phyloP scores from a whole-genome alignment of 148 eudicot genomes.

The Rhododendron simsii region DNA sequence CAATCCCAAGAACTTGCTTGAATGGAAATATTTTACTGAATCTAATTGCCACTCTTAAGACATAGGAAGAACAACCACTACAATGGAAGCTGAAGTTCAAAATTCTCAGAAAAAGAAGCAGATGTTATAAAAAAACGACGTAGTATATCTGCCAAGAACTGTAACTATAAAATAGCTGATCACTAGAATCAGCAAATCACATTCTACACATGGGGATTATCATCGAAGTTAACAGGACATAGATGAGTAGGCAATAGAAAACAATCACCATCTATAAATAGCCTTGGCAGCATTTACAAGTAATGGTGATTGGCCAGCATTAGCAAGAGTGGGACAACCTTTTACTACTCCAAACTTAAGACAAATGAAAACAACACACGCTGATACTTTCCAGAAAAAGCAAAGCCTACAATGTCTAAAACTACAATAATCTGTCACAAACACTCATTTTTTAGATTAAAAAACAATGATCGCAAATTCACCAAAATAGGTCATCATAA shows the following conservation, averaged over 20 bases:
- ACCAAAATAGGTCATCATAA: neutral
- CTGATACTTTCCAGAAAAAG: neutral
- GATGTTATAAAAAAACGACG: neutral
- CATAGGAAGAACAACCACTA: neutral
- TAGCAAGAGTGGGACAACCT: neutral
- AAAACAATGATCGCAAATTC: neutral
- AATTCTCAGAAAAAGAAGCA: neutral
- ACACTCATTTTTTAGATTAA: neutral
- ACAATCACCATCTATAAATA: neutral
- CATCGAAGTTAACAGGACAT: neutral
- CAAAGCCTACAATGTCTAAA: neutral
- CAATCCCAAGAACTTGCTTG: neutral
- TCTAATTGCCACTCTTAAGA: neutral
- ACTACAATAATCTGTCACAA: neutral
- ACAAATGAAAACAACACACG: neutral
- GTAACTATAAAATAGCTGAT: neutral
- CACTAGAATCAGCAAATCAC: neutral
- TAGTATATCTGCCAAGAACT: neutral
- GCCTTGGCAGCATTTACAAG: neutral
- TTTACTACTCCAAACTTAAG: neutral
- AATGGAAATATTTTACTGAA: neutral
- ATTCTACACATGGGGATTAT: neutral
- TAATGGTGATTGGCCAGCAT: neutral
- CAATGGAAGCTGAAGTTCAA: neutral
- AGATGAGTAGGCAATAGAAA: neutral